Base-by-base conservation (phyloP, 225 moss, liverwort and hornwort genomes). In the Lunularia cruciata region DNA sequence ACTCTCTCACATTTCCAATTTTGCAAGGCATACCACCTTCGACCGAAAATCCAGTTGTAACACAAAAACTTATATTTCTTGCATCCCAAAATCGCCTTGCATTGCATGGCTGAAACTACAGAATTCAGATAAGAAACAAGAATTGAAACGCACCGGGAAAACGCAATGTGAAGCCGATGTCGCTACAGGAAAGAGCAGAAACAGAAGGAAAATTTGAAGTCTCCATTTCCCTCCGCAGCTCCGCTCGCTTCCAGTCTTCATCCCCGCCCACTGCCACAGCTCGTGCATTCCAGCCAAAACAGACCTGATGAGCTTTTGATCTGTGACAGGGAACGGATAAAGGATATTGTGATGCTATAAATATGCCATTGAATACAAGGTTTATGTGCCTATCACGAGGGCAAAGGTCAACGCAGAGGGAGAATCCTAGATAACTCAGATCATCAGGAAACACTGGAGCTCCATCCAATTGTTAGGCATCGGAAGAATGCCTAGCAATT, bases 141-240 rank as follows among this genome's bases (percentile, higher is more conserved):
- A 13, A 37, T 3, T n/a, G 28, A 2, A 2, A 37, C 57, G n/a
- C 65, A 77, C 77, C 57, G 77, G 77, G 15, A 77, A 77, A n/a
- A 32, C 45, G 60, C 77, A 77, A 38, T 63, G 65, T 38, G 64
- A 65, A 43, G 59, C 64, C 45, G 51, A 49, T 14, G 51, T 20
- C 48, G 19, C 67, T 26, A 52, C 32, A 30, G 30, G 53, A 27
- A 76, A 15, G 6, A 67, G 43, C 23, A 60, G 51, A 23, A 67
- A 10, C 43, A 60, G 7, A 1, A 67, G 12, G 22, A 66, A 11
- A 12, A 59, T 11, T 52, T 22, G 14, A 45, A 1, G 6, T 5
- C 22, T 25, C 63, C 63, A 45, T 46, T 43, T 63, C 5, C 45
- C 43, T 14, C 28, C 27, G 25, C 28, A 19, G 40, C n/a, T n/a